Evolutionary conservation across 192 early-diverging fungal genomes (phyloP).

Genomic region (Coemansia sp.): DNA sequence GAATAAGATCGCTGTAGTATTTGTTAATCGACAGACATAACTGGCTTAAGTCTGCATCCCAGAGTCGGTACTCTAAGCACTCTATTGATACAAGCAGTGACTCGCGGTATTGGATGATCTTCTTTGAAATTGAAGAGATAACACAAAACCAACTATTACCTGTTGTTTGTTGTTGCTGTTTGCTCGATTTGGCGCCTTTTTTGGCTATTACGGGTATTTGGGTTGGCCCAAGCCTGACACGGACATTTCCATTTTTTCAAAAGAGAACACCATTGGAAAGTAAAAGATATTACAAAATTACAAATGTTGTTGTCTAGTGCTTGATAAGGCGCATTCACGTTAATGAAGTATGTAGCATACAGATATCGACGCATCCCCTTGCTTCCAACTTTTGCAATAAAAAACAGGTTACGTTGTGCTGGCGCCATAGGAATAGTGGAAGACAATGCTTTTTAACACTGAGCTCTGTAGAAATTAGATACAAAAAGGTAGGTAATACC

Average conservation of each 20-base stretch:
- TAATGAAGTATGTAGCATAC: background rate
- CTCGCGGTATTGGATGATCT: background rate
- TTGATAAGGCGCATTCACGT: background rate
- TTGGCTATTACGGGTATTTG: background rate
- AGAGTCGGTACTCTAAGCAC: background rate
- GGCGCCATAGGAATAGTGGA: background rate
- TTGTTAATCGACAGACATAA: background rate
- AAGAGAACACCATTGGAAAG: too few relatives aligned
- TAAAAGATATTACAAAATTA: too few relatives aligned
- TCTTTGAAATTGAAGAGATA: background rate
- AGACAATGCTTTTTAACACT: background rate
- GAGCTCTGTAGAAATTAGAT: background rate
- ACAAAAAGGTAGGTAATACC: background rate
- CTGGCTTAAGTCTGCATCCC: background rate
- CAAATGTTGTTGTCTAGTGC: too few relatives aligned
- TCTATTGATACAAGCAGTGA: background rate
- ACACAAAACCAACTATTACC: background rate
- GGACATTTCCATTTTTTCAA: too few relatives aligned
- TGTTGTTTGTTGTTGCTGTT: background rate
- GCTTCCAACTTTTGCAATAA: background rate
- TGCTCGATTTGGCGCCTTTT: background rate
- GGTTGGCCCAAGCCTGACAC: background rate
- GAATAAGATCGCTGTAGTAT: background rate
- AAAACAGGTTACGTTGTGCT: background rate
- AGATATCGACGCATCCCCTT: background rate